Evolutionary conservation across 768 basidiomycete species (phyloP).

Genomic region (Lentinula detonsa): DNA sequence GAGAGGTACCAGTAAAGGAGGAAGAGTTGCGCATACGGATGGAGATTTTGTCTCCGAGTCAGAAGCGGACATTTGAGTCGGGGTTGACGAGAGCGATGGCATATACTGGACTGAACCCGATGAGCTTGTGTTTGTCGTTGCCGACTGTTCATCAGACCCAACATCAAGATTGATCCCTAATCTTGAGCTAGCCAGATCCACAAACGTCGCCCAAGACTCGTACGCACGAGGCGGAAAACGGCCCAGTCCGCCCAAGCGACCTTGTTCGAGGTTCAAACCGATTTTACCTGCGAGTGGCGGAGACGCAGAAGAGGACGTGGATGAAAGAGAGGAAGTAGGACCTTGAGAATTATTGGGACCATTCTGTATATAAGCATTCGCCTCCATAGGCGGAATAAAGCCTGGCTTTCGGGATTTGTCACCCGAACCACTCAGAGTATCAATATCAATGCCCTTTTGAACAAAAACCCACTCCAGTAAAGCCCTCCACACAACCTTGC

Average conservation of each 20-base stretch:
- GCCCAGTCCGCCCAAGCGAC: constrained; percentile 32
- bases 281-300: background rate
- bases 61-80: background rate
- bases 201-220: constrained; percentile 33
- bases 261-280: constrained; percentile 19
- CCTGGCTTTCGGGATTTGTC: background rate
- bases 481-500: constrained; percentile 71
- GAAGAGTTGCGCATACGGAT: background rate
- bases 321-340: background rate
- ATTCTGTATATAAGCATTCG: constrained; percentile 1
- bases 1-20: background rate
- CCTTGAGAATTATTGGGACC: background rate
- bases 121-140: background rate
- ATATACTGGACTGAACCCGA: background rate
- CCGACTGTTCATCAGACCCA: background rate
- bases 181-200: constrained; percentile 8
- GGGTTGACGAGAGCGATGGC: too few relatives aligned
- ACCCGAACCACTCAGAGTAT: background rate
- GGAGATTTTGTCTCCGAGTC: background rate
- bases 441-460: too few relatives aligned
- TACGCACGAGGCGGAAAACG: constrained; percentile 36
- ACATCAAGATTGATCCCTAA: constrained; percentile 1
- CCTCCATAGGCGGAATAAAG: constrained; percentile 13
- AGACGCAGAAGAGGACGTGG: background rate
- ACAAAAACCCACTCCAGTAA: constrained; percentile 29